These are phyloP conservation scores for Blastobotrys ciferrii DNA, from an alignment of 1,139 yeast genomes.

Conservation along the genomic window DNA sequence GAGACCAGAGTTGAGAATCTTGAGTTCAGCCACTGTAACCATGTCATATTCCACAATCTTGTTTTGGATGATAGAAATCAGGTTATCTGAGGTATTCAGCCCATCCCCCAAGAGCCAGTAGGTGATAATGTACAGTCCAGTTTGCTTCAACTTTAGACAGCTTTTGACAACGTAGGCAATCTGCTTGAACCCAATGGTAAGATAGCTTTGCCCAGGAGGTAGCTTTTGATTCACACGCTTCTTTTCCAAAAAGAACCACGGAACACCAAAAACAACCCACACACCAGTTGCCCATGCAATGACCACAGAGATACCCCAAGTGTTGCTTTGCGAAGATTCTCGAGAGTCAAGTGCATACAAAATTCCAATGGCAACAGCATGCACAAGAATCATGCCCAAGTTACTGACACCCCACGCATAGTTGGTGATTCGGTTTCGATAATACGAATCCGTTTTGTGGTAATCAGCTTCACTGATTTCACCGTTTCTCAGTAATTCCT, in stretches of 20 bases:
- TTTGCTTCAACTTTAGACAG: slow-evolving; percentile 20
- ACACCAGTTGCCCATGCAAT: slow-evolving; percentile 20
- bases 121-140: slow-evolving; percentile 20
- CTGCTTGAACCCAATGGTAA: slow-evolving; percentile 22
- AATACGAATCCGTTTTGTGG: slow-evolving; percentile 14
- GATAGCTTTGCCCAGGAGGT: slow-evolving; percentile 20
- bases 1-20: slow-evolving; percentile 21
- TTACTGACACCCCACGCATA: slow-evolving; percentile 18
- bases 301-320: slow-evolving; percentile 21
- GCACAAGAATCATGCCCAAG: slow-evolving; percentile 20
- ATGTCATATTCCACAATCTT: slow-evolving; percentile 19
- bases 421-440: slow-evolving; percentile 21
- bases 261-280: slow-evolving; percentile 21
- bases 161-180: slow-evolving; percentile 20
- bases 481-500: slow-evolving; percentile 19
- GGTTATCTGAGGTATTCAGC: slow-evolving; percentile 17
- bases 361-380: slow-evolving; percentile 18
- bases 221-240: slow-evolving; percentile 19
- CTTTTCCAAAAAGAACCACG: slow-evolving; percentile 20
- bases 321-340: slow-evolving; percentile 5
- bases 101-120: slow-evolving; percentile 21
- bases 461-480: slow-evolving; percentile 20
- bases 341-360: slow-evolving; percentile 8
- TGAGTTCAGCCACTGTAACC: slow-evolving; percentile 17
- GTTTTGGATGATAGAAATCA: slow-evolving; percentile 19